These are phyloP conservation scores for Leccinum fibrillosum DNA, from an alignment of 768 basidiomycete species.

Conservation along the genomic window DNA sequence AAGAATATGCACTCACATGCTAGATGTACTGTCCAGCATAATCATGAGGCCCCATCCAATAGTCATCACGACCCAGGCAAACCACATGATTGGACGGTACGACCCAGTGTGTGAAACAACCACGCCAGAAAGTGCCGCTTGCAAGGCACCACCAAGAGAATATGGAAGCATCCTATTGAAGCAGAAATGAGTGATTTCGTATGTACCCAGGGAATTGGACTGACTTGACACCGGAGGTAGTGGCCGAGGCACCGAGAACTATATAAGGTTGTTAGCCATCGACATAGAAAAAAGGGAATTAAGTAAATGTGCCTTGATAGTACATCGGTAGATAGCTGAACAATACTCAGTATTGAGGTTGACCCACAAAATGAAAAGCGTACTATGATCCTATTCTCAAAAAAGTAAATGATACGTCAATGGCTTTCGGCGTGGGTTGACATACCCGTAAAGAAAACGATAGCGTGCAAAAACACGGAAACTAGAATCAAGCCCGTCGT, in stretches of 20 bases:
- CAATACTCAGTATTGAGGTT: slow-evolving; percentile 3
- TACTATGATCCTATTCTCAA: slow-evolving; percentile 25
- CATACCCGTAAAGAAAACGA: slow-evolving; percentile 33
- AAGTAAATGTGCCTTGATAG: slow-evolving; percentile 30
- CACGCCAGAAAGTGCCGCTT: slow-evolving; percentile 23
- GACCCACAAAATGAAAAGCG: background rate
- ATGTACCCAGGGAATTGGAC: background rate
- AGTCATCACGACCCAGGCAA: slow-evolving; percentile 26
- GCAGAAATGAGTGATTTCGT: background rate
- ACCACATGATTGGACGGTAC: slow-evolving; percentile 34
- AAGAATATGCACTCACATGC: slow-evolving; percentile 18
- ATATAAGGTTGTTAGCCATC: background rate
- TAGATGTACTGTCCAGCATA: slow-evolving; percentile 33
- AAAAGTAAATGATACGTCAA: background rate
- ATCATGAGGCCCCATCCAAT: slow-evolving; percentile 37
- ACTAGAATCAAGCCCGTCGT: slow-evolving; percentile 35
- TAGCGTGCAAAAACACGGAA: slow-evolving; percentile 33
- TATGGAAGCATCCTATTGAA: slow-evolving; percentile 35
- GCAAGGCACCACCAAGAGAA: slow-evolving; percentile 24
- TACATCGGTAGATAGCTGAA: slow-evolving; percentile 39
- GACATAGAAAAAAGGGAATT: background rate
- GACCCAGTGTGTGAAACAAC: slow-evolving; percentile 25
- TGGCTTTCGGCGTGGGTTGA: background rate
- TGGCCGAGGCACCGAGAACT: slow-evolving; percentile 38
- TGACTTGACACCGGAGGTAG: slow-evolving; percentile 31